Evolutionary conservation across 306 rosid species (phyloP).

Genomic region (Cicer yamashitae): DNA sequence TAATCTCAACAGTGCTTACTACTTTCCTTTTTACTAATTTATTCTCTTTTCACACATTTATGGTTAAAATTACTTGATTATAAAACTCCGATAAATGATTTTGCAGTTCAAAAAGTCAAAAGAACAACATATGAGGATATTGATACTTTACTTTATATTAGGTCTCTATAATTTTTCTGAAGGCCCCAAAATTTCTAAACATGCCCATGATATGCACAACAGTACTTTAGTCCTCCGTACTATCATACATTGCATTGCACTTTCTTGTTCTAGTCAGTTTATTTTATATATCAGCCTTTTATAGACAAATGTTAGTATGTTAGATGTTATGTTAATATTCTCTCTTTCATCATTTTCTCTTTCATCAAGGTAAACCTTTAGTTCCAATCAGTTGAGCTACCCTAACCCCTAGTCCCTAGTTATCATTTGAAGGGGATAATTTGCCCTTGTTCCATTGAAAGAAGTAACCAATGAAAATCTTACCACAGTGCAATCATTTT

Average conservation of each 20-base stretch:
- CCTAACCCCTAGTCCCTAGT: too few relatives aligned
- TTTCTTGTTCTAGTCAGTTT: too few relatives aligned
- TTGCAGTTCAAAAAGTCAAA: neutral
- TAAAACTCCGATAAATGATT: neutral
- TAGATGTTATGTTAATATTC: too few relatives aligned
- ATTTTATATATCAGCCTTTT: too few relatives aligned
- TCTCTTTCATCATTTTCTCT: too few relatives aligned
- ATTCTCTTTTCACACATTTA: neutral
- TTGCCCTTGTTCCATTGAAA: too few relatives aligned
- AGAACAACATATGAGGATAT: neutral
- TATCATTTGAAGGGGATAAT: too few relatives aligned
- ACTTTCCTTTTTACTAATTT: neutral
- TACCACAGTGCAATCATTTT: conserved; percentile 6
- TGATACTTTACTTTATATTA: neutral
- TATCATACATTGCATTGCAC: too few relatives aligned
- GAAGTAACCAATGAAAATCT: neutral
- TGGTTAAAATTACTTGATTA: neutral
- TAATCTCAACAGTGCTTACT: neutral
- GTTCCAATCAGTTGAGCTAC: too few relatives aligned
- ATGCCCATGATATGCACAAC: neutral
- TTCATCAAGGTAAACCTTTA: too few relatives aligned
- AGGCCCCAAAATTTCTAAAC: neutral
- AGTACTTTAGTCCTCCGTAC: too few relatives aligned
- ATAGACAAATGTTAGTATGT: too few relatives aligned
- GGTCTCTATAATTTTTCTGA: neutral